Evolutionary conservation across 164 flowering plant species (phyloP).

Genomic region (Saururus chinensis): DNA sequence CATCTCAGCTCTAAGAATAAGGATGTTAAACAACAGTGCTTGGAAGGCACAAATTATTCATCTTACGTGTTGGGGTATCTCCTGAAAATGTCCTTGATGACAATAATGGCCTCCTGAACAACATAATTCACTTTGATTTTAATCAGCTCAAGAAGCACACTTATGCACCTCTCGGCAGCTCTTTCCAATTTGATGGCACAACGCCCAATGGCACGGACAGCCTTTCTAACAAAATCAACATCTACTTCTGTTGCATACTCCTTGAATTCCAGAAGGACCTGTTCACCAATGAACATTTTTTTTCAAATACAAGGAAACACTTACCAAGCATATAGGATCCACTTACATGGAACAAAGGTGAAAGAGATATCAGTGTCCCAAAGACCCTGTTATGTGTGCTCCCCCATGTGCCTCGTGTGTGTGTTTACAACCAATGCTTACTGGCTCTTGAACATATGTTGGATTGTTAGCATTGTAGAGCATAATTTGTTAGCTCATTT

Average conservation of each 20-base stretch:
- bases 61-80: slow-evolving; percentile 97
- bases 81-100: slow-evolving; percentile 95
- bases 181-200: slow-evolving; percentile 98
- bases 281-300: neutral
- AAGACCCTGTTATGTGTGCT: too few species aligned
- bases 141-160: slow-evolving; percentile 95
- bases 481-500: too few species aligned
- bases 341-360: too few species aligned
- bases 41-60: neutral
- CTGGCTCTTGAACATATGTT: too few species aligned
- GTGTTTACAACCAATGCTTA: too few species aligned
- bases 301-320: too few species aligned
- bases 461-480: too few species aligned
- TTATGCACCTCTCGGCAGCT: slow-evolving; percentile 97
- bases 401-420: too few species aligned
- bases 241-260: slow-evolving; percentile 99
- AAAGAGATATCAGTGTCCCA: too few species aligned
- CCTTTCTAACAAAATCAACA: slow-evolving; percentile 98
- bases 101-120: slow-evolving; percentile 98
- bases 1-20: neutral
- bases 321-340: too few species aligned
- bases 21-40: neutral
- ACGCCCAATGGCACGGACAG: slow-evolving; percentile 99
- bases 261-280: slow-evolving; percentile 97
- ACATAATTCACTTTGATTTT: slow-evolving; percentile 99